Base-by-base conservation (phyloP, 1,139 yeast species). In the Arxiozyma bovina region DNA sequence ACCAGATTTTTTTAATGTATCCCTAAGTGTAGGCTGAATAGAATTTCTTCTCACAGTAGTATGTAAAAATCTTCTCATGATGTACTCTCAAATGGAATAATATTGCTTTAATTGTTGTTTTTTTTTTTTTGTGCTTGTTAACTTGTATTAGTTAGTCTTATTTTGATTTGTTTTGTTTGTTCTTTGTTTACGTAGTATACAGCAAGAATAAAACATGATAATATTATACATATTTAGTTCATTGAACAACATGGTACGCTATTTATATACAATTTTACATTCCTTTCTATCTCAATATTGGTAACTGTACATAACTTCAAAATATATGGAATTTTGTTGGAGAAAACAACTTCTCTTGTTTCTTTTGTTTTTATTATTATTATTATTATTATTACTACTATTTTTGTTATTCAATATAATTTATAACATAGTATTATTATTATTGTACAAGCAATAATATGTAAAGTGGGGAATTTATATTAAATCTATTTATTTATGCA, bases 1-100 rank as follows among this genome's bases (percentile, higher is more conserved):
- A 78, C 76, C 20, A 65, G 73, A n/a, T 45, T 67, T 69, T 50
- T 65, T 65, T 43, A 77, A 63, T 22, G 75, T 67, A n/a, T 69
- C 63, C 61, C 75, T 76, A 45, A 75, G 62, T 46, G 62, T 60
- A 22, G 49, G 17, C 0, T 46, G 38, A 21, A 15, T 18, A 45
- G 49, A 38, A 38, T 34, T 46, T 34, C 20, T 46, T 45, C 46
- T 49, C 20, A 53, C 50, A 43, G 48, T 38, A 47, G 53, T 30
- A 45, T 45, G 40, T 40, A 46, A 20, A 41, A 50, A 44, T 44
- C 52, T 50, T 45, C 38, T 18, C 52, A 50, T 34, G 1, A 41
- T 34, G 18, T n/a, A n/a, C n/a, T n/a, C n/a, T n/a, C n/a, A n/a
- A n/a, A n/a, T n/a, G n/a, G n/a, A n/a, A n/a, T n/a, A n/a, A n/a